These are phyloP conservation scores for Gnaphalium uliginosum DNA, from an alignment of 129 eudicot genomes.

Conservation along the genomic window DNA sequence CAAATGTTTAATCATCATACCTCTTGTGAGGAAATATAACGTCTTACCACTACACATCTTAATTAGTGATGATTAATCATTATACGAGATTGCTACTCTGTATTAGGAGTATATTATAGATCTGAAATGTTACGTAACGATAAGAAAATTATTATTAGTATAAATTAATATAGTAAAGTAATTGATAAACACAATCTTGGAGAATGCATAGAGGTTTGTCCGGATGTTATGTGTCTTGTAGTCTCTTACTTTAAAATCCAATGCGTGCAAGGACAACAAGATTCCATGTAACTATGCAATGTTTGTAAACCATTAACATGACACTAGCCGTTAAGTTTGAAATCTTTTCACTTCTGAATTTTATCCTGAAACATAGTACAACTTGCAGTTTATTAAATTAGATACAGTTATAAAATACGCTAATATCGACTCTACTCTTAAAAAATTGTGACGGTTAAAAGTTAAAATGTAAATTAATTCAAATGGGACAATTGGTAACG, in stretches of 20 bases:
- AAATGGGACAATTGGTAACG: no score
- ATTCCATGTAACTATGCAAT: slow-evolving; percentile 23
- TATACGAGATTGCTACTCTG: not conserved
- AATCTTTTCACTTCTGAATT: not conserved
- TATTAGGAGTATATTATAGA: not conserved
- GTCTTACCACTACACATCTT: no score
- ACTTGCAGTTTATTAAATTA: no score
- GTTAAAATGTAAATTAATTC: no score
- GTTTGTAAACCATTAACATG: not conserved
- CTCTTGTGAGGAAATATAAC: no score
- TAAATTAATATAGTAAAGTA: no score
- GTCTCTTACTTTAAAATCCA: slow-evolving; percentile 4
- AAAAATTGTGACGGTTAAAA: no score
- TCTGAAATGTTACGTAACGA: not conserved
- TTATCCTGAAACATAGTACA: not conserved
- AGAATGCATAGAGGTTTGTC: slow-evolving; percentile 15
- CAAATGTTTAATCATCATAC: no score
- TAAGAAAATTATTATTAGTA: no score
- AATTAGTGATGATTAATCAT: no score
- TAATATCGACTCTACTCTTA: no score
- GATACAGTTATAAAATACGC: no score
- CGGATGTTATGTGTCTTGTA: slow-evolving; percentile 10
- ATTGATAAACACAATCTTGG: slow-evolving; percentile 8
- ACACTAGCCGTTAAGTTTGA: slow-evolving; percentile 19
- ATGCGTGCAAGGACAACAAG: slow-evolving; percentile 27